Percentiles rank a stretch among this genome's conserved stretches.
These are phyloP conservation scores for Fusarium sterilihyphosum DNA, from an alignment of 2,329 filamentous ascomycete species.

Conservation along the genomic window DNA sequence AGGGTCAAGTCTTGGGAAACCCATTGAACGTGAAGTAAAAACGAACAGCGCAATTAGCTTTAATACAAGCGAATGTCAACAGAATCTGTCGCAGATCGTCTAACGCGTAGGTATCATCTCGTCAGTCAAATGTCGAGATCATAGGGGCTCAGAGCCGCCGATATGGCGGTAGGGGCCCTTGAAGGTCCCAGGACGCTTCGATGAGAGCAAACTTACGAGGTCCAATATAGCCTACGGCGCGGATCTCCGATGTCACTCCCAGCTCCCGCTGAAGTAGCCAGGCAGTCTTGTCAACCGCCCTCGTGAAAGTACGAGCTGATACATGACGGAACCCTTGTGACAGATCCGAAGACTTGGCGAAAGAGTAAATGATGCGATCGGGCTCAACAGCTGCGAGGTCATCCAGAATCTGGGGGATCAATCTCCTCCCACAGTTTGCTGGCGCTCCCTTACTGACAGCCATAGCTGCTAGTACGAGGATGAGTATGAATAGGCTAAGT, in stretches of 20 bases:
- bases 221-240: conserved; percentile 46
- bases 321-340: conserved; percentile 35
- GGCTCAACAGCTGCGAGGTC: conserved; percentile 15
- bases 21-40: too few relatives aligned
- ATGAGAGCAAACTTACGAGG: conserved; percentile 42
- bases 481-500: neutral
- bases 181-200: accelerated
- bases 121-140: neutral
- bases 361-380: conserved; percentile 39
- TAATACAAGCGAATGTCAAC: conserved; percentile 46
- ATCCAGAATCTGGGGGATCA: conserved; percentile 2
- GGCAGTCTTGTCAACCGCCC: conserved; percentile 45
- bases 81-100: conserved; percentile 47
- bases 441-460: neutral
- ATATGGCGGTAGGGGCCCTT: accelerated
- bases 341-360: conserved; percentile 23
- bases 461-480: neutral
- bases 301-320: conserved; percentile 38
- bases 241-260: conserved; percentile 10
- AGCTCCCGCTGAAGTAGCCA: conserved; percentile 40
- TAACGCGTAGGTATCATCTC: neutral
- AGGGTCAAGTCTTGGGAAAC: neutral
- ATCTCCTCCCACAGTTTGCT: neutral
- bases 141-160: neutral
- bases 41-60: conserved; percentile 46